phyloP scores from a whole-genome alignment of 768 basidiomycete species.

The Kwoniella pini region DNA sequence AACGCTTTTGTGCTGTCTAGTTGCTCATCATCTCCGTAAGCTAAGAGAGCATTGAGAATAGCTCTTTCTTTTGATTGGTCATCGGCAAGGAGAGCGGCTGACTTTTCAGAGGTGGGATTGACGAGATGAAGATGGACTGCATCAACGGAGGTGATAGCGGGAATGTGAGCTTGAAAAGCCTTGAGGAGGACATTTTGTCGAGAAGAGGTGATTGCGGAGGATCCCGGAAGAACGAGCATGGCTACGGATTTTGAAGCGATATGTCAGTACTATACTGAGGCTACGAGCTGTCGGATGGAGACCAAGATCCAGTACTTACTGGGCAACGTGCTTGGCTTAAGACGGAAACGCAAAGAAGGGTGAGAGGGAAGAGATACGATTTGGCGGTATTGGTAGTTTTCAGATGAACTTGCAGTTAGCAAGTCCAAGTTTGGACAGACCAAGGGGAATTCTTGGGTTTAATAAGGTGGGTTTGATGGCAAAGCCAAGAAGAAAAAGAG shows the following conservation, averaged over 20 bases:
- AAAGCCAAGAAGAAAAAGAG: slow-evolving; percentile 1
- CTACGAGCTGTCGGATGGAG: neutral
- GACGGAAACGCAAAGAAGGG: neutral
- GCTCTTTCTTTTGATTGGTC: slow-evolving; percentile 58
- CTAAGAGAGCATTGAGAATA: slow-evolving; percentile 70
- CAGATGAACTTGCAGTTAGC: neutral
- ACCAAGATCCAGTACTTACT: neutral
- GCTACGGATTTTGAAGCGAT: neutral
- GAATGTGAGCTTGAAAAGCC: slow-evolving; percentile 61
- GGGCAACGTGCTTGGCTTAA: neutral
- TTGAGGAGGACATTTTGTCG: slow-evolving; percentile 70
- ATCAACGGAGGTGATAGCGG: slow-evolving; percentile 69
- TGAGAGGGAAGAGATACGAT: neutral
- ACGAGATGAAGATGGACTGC: slow-evolving; percentile 85
- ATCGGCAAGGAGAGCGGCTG: slow-evolving; percentile 60
- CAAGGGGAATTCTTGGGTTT: neutral
- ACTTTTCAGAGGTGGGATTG: slow-evolving; percentile 60
- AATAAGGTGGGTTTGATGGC: neutral
- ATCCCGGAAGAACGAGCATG: slow-evolving; percentile 79
- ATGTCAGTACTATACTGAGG: no score
- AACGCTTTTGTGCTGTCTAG: slow-evolving; percentile 41
- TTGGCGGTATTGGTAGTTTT: neutral
- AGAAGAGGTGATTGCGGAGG: slow-evolving; percentile 70
- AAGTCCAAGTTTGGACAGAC: neutral
- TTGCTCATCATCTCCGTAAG: slow-evolving; percentile 74